Base-by-base conservation (phyloP, 2,329 filamentous ascomycete genomes). In the Juglanconis juglandina region DNA sequence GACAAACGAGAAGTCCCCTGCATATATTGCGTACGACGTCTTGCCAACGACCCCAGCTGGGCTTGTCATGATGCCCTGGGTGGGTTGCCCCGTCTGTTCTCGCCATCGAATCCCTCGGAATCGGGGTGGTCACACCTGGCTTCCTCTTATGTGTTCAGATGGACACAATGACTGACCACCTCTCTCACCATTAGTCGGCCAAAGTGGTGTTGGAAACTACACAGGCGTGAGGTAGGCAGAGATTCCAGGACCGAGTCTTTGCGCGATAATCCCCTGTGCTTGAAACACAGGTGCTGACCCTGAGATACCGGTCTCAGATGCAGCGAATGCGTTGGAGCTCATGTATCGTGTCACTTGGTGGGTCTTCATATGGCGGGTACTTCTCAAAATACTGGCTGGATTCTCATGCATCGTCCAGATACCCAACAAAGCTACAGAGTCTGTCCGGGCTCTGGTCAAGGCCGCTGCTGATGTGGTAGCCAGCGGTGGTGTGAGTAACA, bases 31-130 rank as follows among this genome's bases (percentile, higher is more conserved):
- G 49, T 51, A 10, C 53, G 57, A 11, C 53, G 57, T 5, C 49
- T 62, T 24, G 58, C 53, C 10, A 57, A 60, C 17, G 61, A 60
- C 4, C 58, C 61, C 8, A 52, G 33, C 11, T 60, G 61, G 61
- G 37, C 46, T 6, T 63, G 61, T 17, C 50, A 57, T 35, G 53
- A 63, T 51, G 61, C 58, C 30, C 0, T 54, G 24, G 53, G 61
- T 57, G 47, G 46, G 57, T 50, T 37, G 30, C 10, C 9, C 14
- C 24, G 9, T 34, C 24, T 49, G 11, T 32, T 9, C 30, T 32
- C 24, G 5, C 13, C 17, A n/a, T 53, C 8, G 8, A 14, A 5
- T 11, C 14, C 13, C 10, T 17, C 5, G 3, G 17, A 17, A 17
- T 17, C 17, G 17, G 17, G 17, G 17, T 17, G 17, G 17, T 17